Evolutionary conservation across 1,139 yeast species (phyloP).

Genomic region (Debaryomycetaceae sp.): DNA sequence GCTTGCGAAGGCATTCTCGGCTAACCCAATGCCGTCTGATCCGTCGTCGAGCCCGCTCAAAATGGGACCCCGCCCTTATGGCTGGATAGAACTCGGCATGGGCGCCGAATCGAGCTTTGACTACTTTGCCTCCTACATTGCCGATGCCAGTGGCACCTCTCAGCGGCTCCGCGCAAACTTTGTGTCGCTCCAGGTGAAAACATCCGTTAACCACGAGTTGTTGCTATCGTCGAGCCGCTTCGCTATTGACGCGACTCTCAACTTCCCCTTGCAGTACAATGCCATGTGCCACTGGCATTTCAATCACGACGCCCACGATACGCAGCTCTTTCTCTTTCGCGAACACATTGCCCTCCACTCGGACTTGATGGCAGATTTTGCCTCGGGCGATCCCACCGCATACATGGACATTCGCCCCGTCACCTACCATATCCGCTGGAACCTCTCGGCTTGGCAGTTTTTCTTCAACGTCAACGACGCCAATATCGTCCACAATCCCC

Average conservation of each 20-base stretch:
- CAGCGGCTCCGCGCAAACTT: slow-evolving; percentile 42
- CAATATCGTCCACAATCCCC: slow-evolving; percentile 80
- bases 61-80: slow-evolving; percentile 53
- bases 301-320: slow-evolving; percentile 38
- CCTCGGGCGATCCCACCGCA: slow-evolving; percentile 59
- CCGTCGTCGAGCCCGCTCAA: slow-evolving; percentile 2
- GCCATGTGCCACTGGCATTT: slow-evolving; percentile 64
- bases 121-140: slow-evolving; percentile 39
- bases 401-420: slow-evolving; percentile 73
- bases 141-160: slow-evolving; percentile 48
- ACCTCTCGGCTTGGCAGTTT: slow-evolving; percentile 42
- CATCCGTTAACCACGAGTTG: slow-evolving; percentile 85
- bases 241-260: slow-evolving; percentile 42
- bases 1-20: slow-evolving; percentile 10
- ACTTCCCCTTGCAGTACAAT: slow-evolving; percentile 76
- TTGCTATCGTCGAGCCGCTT: slow-evolving; percentile 57
- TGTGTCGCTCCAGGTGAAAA: slow-evolving; percentile 50
- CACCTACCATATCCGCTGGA: slow-evolving; percentile 53
- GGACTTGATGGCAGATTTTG: slow-evolving; percentile 69
- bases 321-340: slow-evolving; percentile 58
- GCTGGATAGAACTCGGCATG: slow-evolving; percentile 78
- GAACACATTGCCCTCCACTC: slow-evolving; percentile 74
- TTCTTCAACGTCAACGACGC: slow-evolving; percentile 75
- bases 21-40: slow-evolving; percentile 3
- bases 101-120: slow-evolving; percentile 41